Percentiles rank a stretch among this genome's conserved stretches.
phyloP scores from a whole-genome alignment of 768 basidiomycete species.

The Macrolepiota albuminosa region DNA sequence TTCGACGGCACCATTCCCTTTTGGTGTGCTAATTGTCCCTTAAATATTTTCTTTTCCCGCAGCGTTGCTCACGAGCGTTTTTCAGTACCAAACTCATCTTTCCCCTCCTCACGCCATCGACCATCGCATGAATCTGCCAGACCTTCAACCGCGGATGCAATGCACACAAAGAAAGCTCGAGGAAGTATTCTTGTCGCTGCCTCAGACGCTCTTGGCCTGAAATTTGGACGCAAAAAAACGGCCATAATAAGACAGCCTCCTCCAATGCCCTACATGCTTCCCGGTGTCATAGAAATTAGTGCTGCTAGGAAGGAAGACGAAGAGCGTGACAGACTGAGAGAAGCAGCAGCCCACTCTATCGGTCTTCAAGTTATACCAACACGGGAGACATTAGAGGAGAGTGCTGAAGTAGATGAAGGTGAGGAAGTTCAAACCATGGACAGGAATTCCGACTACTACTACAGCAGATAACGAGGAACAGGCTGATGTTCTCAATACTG shows the following conservation, averaged over 20 bases:
- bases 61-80: background rate
- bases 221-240: conserved; percentile 42
- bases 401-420: conserved; percentile 33
- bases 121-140: conserved; percentile 15
- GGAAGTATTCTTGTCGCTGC: conserved; percentile 49
- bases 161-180: conserved; percentile 29
- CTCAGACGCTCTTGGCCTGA: conserved; percentile 46
- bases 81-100: conserved; percentile 11
- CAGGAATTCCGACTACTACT: conserved; percentile 1
- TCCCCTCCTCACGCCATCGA: conserved; percentile 22
- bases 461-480: conserved; percentile 7
- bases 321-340: conserved; percentile 70
- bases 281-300: conserved; percentile 72
- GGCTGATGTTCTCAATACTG: conserved; percentile 1
- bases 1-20: conserved; percentile 11
- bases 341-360: conserved; percentile 72
- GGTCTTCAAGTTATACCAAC: conserved; percentile 57
- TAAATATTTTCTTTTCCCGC: background rate
- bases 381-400: conserved; percentile 30
- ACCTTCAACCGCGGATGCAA: conserved; percentile 20
- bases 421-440: conserved; percentile 19
- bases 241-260: conserved; percentile 26
- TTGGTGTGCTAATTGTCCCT: conserved; percentile 15
- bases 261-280: conserved; percentile 41
- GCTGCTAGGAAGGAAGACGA: conserved; percentile 54